Evolutionary conservation across 2,329 filamentous ascomycete genomes (phyloP), one percentile per base, ranked within the genome.

Genomic region (Beauveria asiatica): DNA sequence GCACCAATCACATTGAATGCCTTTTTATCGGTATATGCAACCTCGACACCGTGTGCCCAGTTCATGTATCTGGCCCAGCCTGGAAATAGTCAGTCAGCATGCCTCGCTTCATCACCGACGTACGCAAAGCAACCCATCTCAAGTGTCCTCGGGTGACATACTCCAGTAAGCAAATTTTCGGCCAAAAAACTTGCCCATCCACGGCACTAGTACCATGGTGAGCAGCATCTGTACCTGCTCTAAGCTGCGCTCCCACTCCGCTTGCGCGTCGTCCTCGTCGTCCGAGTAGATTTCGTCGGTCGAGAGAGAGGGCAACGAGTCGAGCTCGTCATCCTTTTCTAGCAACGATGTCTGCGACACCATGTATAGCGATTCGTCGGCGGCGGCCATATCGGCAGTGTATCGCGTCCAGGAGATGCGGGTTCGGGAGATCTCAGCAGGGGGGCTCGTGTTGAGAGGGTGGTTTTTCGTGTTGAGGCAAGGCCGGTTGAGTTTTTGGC

Each of bases 91-190:
- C 69, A 65, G 64, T 59, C 21, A 51, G 51, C 45, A 41, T 21
- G n/a, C 27, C 33, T 48, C 17, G 3, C 1, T 30, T 16, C 17
- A 41, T 56, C 50, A 13, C 21, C 7, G 8, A 44, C 1, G 9
- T 19, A 37, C 17, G 33, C 49, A n/a, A 11, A 6, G 16, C 42
- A 25, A 33, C 19, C 21, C 13, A 17, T 30, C 9, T 6, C n/a
- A 45, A 30, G 5, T 9, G 2, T 19, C 5, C 5, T 42, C 33
- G 37, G n/a, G 49, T 46, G 19, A 64, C 88, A 72, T 81, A 97
- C 93, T 91, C 90, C 92, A 97, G 72, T 96, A 97, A 62, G 93
- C 93, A 78, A 92, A 95, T 74, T 91, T 95, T 72, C 94, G 83
- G 50, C 94, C 94, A 73, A 97, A 85, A 76, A 92, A 97, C 76